Conservation (phyloP, 345 rosid genomes). For the Gossypium turneri region DNA sequence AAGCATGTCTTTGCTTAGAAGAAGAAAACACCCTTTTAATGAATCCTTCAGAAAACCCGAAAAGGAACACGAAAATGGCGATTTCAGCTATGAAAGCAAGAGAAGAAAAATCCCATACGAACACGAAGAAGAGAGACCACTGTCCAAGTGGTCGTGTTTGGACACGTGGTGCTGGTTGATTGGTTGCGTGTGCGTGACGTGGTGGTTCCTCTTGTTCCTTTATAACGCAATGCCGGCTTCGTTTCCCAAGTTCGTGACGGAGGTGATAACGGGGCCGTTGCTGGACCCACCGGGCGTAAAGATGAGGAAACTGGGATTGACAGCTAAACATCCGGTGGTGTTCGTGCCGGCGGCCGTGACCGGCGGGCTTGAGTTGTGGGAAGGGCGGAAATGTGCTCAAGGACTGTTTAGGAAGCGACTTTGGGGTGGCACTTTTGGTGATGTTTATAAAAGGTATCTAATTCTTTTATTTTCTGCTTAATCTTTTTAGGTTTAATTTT, state of each 20-base stretch:
- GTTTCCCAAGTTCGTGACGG: conserved; percentile 74
- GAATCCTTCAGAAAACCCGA: too few relatives aligned
- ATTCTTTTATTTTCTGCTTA: conserved; percentile 10
- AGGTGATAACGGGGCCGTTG: conserved; percentile 83
- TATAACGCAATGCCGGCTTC: conserved; percentile 90
- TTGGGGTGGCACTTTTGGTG: conserved; percentile 98
- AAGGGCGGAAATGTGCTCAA: conserved; percentile 83
- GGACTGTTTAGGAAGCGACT: conserved; percentile 86
- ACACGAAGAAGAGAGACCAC: not conserved
- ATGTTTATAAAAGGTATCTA: conserved; percentile 76
- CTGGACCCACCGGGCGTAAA: conserved; percentile 90
- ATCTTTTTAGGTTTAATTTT: not conserved
- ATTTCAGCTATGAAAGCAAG: not conserved
- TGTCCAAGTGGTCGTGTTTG: conserved; percentile 58
- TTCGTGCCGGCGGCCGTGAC: conserved; percentile 94
- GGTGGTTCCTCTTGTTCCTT: conserved; percentile 82
- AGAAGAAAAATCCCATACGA: not conserved
- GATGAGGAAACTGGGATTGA: conserved; percentile 70
- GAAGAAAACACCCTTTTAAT: too few relatives aligned
- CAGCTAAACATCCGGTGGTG: conserved; percentile 80
- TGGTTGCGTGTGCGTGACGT: conserved; percentile 69
- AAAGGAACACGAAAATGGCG: not conserved
- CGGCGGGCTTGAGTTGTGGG: conserved; percentile 94
- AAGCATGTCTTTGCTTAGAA: too few relatives aligned
- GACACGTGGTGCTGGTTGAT: conserved; percentile 86